phyloP scores from a whole-genome alignment of 352 stramenopile genomes.

The Globisporangium recalcitrans region DNA sequence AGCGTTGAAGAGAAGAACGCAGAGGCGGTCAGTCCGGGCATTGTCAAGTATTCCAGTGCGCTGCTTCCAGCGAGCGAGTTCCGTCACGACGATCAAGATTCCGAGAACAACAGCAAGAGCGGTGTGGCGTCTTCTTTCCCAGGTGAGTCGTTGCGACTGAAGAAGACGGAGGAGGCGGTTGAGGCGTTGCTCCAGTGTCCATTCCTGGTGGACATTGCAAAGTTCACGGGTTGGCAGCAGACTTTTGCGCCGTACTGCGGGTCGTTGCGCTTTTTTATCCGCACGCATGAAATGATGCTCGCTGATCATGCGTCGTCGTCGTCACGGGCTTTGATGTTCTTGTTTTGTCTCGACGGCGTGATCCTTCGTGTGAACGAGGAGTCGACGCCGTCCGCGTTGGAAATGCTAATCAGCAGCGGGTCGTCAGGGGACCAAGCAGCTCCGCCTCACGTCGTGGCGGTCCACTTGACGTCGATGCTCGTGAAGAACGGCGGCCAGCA shows the following conservation, averaged over 20 bases:
- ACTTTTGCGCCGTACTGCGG: slow-evolving; percentile 57
- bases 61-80: slow-evolving; percentile 14
- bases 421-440: not conserved
- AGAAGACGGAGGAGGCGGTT: slow-evolving; percentile 39
- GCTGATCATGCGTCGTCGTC: slow-evolving; percentile 59
- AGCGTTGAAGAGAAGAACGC: not conserved
- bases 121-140: slow-evolving; percentile 12
- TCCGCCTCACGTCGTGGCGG: slow-evolving; percentile 25
- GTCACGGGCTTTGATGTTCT: slow-evolving; percentile 36
- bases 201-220: slow-evolving; percentile 54
- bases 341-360: slow-evolving; percentile 57
- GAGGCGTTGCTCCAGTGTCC: slow-evolving; percentile 46
- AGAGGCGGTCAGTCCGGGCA: slow-evolving; percentile 5
- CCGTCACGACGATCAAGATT: not conserved
- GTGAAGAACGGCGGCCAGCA: slow-evolving; percentile 42
- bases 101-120: not conserved
- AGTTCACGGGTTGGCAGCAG: slow-evolving; percentile 54
- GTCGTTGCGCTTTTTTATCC: slow-evolving; percentile 58
- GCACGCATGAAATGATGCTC: slow-evolving; percentile 78
- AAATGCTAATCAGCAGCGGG: slow-evolving; percentile 16
- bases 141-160: slow-evolving; percentile 44
- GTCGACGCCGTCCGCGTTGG: slow-evolving; percentile 47
- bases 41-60: slow-evolving; percentile 38
- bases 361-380: slow-evolving; percentile 57
- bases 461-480: slow-evolving; percentile 60